These are phyloP conservation scores for Reutealis trisperma DNA, from an alignment of 345 rosid species.

Conservation along the genomic window DNA sequence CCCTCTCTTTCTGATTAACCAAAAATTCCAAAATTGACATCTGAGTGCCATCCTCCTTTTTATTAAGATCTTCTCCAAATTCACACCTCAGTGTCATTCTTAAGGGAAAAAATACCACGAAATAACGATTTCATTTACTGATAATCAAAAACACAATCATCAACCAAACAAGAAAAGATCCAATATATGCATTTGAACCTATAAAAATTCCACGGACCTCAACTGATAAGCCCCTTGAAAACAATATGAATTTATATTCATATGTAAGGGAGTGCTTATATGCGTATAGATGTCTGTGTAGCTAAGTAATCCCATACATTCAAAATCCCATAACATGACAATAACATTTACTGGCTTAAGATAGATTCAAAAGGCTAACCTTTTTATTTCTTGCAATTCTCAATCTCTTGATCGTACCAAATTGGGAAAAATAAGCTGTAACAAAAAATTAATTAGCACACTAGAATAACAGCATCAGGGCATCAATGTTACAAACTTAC, in stretches of 20 bases:
- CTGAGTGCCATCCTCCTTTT: too few species aligned
- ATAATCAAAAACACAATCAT: neutral
- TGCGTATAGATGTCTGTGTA: neutral
- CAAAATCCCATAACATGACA: neutral
- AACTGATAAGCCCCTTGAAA: neutral
- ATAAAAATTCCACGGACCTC: neutral
- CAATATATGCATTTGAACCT: neutral
- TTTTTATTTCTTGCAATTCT: conserved; percentile 83
- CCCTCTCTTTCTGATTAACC: too few species aligned
- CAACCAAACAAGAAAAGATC: neutral
- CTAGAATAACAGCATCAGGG: neutral
- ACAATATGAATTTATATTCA: too few species aligned
- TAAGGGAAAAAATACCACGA: too few species aligned
- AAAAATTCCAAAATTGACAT: too few species aligned
- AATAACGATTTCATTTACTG: neutral
- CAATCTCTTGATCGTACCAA: conserved; percentile 78
- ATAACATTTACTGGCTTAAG: too few species aligned
- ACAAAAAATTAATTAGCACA: neutral
- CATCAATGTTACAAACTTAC: neutral
- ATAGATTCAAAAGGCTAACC: conserved; percentile 34
- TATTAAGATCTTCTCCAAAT: too few species aligned
- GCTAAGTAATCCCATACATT: too few species aligned
- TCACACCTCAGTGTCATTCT: too few species aligned
- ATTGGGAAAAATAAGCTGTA: conserved; percentile 79
- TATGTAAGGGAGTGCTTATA: too few species aligned